Percentiles rank a stretch among this genome's conserved stretches.
phyloP scores from a whole-genome alignment of 2,329 filamentous ascomycete species.

The Lachnellula cervina region DNA sequence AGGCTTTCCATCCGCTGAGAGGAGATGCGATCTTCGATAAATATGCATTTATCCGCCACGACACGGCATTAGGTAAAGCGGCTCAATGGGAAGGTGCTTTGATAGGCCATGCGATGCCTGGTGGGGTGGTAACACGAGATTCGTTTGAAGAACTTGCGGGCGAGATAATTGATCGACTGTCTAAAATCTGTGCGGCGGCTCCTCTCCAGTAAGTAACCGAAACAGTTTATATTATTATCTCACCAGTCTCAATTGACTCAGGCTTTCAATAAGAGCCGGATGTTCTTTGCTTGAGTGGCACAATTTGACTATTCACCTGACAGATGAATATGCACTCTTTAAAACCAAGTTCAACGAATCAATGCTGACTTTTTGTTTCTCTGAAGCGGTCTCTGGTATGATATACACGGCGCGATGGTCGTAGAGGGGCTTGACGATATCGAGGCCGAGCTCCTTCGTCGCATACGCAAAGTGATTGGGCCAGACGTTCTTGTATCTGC shows the following conservation, averaged over 20 bases:
- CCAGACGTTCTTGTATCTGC: conserved; percentile 44
- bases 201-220: conserved; percentile 31
- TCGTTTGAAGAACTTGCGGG: conserved; percentile 42
- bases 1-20: conserved; percentile 45
- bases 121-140: conserved; percentile 42
- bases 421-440: conserved; percentile 45
- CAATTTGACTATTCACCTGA: no score
- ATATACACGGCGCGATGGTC: conserved; percentile 53
- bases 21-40: conserved; percentile 39
- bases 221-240: not conserved
- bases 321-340: no score
- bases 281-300: no score
- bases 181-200: conserved; percentile 31
- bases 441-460: conserved; percentile 43
- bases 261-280: no score
- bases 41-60: conserved; percentile 42
- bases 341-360: no score
- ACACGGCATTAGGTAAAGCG: conserved; percentile 36
- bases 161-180: conserved; percentile 39
- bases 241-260: no score
- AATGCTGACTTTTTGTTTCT: not conserved
- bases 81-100: conserved; percentile 47
- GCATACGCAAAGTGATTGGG: conserved; percentile 42
- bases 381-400: conserved; percentile 45
- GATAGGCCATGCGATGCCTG: conserved; percentile 47